Percentiles rank a stretch among this genome's conserved stretches.
phyloP scores from a whole-genome alignment of 169 alveolate species.

The Blepharisma undulans region DNA sequence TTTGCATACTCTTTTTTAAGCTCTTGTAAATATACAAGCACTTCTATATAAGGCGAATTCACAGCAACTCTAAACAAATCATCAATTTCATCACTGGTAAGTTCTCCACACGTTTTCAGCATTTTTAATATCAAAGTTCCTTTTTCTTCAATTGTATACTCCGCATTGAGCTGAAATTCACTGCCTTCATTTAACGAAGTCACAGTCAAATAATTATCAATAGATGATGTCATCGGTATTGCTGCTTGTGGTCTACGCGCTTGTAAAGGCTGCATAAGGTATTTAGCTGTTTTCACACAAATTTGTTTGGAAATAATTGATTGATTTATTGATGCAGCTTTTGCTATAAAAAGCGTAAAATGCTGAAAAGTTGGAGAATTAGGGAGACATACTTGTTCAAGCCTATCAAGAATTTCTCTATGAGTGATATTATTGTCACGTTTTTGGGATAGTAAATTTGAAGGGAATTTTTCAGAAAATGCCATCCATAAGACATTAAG shows the following conservation, averaged over 20 bases:
- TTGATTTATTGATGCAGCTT: background rate
- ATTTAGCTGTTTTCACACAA: background rate
- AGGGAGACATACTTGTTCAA: background rate
- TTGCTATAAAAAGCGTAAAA: background rate
- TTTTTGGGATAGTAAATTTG: background rate
- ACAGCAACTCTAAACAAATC: conserved; percentile 11
- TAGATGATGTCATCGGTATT: background rate
- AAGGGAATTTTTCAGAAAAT: background rate
- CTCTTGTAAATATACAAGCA: conserved; percentile 35
- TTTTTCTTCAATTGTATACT: conserved; percentile 20
- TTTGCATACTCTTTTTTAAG: background rate
- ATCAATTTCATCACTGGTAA: conserved; percentile 3
- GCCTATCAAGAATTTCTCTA: background rate
- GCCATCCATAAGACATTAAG: conserved; percentile 17
- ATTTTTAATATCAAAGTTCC: background rate
- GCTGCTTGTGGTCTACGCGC: background rate
- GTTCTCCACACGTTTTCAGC: background rate
- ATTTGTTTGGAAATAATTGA: background rate
- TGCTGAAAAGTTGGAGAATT: background rate
- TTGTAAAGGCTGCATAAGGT: conserved; percentile 1
- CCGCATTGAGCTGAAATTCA: background rate
- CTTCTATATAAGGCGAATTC: conserved; percentile 34
- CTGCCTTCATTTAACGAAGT: background rate
- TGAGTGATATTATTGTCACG: background rate
- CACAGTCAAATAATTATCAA: background rate